Conservation (phyloP, 2,329 filamentous ascomycete species). For the Hortaea sp. region DNA sequence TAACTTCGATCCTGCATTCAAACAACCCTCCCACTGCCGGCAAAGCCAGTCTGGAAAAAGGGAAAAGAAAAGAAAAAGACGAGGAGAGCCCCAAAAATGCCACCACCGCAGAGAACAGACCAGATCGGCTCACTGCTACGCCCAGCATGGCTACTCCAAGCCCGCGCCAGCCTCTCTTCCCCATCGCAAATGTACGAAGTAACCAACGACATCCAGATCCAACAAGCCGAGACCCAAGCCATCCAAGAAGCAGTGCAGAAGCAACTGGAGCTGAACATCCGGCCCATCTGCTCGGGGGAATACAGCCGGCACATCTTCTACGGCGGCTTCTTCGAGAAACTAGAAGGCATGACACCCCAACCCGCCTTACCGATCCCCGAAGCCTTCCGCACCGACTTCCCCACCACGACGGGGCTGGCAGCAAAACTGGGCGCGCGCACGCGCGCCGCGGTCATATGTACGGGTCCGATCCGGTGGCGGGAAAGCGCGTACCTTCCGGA, state of each 20-base stretch:
- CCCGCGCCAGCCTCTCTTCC: conserved; percentile 31
- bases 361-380: conserved; percentile 9
- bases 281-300: conserved; percentile 57
- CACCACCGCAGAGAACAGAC: conserved; percentile 57
- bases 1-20: no score
- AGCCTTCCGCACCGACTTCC: conserved; percentile 16
- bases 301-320: conserved; percentile 34
- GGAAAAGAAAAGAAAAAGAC: background rate
- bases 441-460: conserved; percentile 14
- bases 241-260: conserved; percentile 53
- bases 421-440: conserved; percentile 9
- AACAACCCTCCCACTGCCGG: no score
- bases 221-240: conserved; percentile 53
- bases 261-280: conserved; percentile 52
- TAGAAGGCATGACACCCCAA: conserved; percentile 11
- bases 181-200: conserved; percentile 8
- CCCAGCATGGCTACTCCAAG: conserved; percentile 49
- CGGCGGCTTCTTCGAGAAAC: conserved; percentile 17
- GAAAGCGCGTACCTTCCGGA: conserved; percentile 15
- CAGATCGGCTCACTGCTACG: conserved; percentile 62
- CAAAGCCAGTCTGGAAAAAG: no score
- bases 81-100: conserved; percentile 4
- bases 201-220: conserved; percentile 33
- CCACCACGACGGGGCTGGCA: conserved; percentile 11
- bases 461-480: conserved; percentile 12